Base-by-base conservation (phyloP, 2,329 filamentous ascomycete species). In the Aureobasidium sp. region DNA sequence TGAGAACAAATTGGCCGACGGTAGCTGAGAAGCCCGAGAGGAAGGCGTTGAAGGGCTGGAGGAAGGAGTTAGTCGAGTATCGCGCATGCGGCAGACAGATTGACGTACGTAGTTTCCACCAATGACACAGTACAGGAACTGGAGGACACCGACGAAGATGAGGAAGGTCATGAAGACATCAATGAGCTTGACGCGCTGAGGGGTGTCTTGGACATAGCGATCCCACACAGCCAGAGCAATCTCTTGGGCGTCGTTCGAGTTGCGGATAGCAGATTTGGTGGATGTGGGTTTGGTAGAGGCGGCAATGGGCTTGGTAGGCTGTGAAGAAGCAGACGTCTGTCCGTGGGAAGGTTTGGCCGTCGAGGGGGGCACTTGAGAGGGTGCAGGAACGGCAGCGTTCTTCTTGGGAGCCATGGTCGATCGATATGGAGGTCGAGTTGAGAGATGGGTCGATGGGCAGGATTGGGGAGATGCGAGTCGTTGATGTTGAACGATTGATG, bases 41-140 rank as follows among this genome's bases (percentile, higher is more conserved):
- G 76, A 98, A 98, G 59, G 94, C 93, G 70, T 98, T 98, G 79
- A 98, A 98, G 8, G 93, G 93, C 91, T 97, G 65, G 42, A 60
- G n/a, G 41, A 61, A 29, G 55, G 57, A 59, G 21, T 42, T 10
- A 52, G 48, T 19, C 8, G 4, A 12, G 12, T 8, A 17, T 32
- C 2, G 22, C 14, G 21, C 12, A 45, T 44, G 45, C 45, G 45
- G 39, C 34, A 22, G 34, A 16, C 12, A 22, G 25, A 24, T 22
- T 48, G 29, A 42, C 89, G 58, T 80, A 98, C 93, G 66, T 91
- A 98, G 72, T 96, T 97, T 60, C 93, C 93, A 52, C 83, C 89
- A 61, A 97, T 66, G 53, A 96, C 76, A 68, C 91, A 96, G 73
- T 98, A 98, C 56, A 87, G 69, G 70, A 98, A 97, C 72, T 98